A percentile compares a stretch with the other conserved stretches of the same genome.
Conservation (phyloP, 78 protist species). For the Guillardia theta region DNA sequence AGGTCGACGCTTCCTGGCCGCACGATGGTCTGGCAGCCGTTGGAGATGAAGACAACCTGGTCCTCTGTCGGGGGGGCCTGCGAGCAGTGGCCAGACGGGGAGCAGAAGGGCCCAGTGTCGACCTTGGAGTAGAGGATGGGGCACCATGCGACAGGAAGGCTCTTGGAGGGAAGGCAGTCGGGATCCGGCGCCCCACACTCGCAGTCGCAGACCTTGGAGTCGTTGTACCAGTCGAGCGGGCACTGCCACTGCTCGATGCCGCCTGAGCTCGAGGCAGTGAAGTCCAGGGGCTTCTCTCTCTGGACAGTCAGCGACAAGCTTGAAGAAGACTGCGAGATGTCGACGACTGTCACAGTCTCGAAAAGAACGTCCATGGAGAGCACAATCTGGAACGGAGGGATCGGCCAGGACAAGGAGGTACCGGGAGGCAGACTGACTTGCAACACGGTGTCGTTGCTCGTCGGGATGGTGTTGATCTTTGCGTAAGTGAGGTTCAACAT, state of each 20-base stretch:
- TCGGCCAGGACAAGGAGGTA: too few species aligned
- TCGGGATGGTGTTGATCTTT: neutral
- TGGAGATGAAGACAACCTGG: neutral
- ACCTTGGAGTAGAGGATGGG: neutral
- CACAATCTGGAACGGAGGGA: neutral
- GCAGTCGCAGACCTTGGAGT: neutral
- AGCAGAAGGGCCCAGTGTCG: neutral
- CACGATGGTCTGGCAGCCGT: neutral
- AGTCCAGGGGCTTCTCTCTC: too few species aligned
- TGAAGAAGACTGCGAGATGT: too few species aligned
- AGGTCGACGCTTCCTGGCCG: neutral
- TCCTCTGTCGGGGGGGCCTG: neutral
- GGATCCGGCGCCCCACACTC: conserved; percentile 23
- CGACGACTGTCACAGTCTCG: neutral
- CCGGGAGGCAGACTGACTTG: too few species aligned
- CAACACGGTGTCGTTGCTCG: too few species aligned
- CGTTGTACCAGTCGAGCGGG: neutral
- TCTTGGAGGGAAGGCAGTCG: neutral
- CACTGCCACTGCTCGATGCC: neutral
- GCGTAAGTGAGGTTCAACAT: neutral
- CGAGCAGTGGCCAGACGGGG: neutral
- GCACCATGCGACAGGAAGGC: neutral
- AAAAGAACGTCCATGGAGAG: neutral
- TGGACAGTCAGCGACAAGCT: too few species aligned
- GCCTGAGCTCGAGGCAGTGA: too few species aligned